A percentile compares a stretch with the other conserved stretches of the same genome.
These are phyloP conservation scores for Exserohilum rostratum DNA, from an alignment of 2,329 filamentous ascomycete genomes.

Conservation along the genomic window DNA sequence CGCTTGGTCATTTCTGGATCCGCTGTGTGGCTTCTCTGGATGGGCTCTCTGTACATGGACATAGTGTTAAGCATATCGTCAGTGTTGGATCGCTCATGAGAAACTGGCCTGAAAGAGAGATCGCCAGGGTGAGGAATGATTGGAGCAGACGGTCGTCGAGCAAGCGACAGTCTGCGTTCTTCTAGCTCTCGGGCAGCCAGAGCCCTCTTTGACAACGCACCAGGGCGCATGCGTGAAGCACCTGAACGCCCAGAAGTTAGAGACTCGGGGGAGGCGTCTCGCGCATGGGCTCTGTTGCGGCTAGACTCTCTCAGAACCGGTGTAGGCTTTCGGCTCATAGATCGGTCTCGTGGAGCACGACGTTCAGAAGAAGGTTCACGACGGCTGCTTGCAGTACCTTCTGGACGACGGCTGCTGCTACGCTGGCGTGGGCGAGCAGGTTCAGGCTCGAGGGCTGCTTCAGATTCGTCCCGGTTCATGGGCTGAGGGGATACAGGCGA, in stretches of 20 bases:
- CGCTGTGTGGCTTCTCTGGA: constrained; percentile 68
- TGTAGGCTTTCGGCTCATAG: constrained; percentile 43
- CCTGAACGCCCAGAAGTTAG: constrained; percentile 42
- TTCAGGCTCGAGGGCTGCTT: constrained; percentile 68
- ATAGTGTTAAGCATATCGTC: constrained; percentile 51
- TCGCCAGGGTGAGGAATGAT: constrained; percentile 77
- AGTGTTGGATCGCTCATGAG: constrained; percentile 44
- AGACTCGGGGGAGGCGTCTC: constrained; percentile 46
- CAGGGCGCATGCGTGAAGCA: constrained; percentile 28
- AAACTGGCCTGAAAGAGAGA: constrained; percentile 43
- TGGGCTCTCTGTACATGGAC: constrained; percentile 43
- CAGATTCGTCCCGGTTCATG: constrained; percentile 66
- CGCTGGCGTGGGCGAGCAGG: constrained; percentile 56
- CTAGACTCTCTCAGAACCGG: constrained; percentile 39
- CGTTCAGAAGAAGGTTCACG: constrained; percentile 56
- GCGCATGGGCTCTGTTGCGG: constrained; percentile 41
- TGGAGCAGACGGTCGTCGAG: constrained; percentile 78
- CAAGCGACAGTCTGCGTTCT: constrained; percentile 78
- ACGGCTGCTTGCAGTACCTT: constrained; percentile 51
- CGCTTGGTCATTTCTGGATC: constrained; percentile 60
- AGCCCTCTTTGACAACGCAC: constrained; percentile 51
- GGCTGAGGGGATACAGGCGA: constrained; percentile 85
- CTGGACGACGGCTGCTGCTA: constrained; percentile 58
- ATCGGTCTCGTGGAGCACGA: constrained; percentile 42
- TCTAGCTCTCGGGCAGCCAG: constrained; percentile 79